These are phyloP conservation scores for Cryptococcus depauperatus DNA, from an alignment of 1,284 basidiomycete genomes.

Conservation along the genomic window DNA sequence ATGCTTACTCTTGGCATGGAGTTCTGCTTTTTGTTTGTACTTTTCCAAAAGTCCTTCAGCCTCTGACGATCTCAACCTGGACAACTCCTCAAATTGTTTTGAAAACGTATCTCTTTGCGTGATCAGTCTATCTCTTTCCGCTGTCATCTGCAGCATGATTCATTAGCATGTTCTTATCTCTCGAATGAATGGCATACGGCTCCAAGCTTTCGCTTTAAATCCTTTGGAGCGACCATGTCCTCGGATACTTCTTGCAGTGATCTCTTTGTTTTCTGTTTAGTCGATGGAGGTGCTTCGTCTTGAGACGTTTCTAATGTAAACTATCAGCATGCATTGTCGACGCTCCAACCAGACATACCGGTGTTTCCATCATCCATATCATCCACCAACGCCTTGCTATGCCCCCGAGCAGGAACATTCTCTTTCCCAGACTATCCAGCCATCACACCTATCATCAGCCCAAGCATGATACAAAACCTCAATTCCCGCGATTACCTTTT, in stretches of 20 bases:
- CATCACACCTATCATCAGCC: not conserved
- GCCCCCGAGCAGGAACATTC: not conserved
- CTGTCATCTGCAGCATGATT: conserved; percentile 17
- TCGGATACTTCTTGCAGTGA: not conserved
- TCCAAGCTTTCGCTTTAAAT: not conserved
- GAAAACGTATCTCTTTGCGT: conserved; percentile 33
- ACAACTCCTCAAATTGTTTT: conserved; percentile 42
- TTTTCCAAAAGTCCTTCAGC: conserved; percentile 31
- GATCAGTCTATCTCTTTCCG: conserved; percentile 25
- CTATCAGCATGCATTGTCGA: not conserved
- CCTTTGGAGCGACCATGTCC: not conserved
- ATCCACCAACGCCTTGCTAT: not conserved
- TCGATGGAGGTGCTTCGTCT: not conserved
- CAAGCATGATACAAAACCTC: not conserved
- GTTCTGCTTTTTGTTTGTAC: conserved; percentile 33
- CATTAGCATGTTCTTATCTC: not conserved
- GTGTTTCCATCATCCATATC: not conserved
- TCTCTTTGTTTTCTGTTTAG: not conserved
- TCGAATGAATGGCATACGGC: not conserved
- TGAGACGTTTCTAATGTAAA: not conserved
- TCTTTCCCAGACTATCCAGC: not conserved
- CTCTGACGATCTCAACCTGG: conserved; percentile 26
- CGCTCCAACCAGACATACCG: not conserved
- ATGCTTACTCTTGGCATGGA: conserved; percentile 29
- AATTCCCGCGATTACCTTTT: not conserved